Base-by-base conservation (phyloP, 208 protist species). In the Trypanosoma lewisi region DNA sequence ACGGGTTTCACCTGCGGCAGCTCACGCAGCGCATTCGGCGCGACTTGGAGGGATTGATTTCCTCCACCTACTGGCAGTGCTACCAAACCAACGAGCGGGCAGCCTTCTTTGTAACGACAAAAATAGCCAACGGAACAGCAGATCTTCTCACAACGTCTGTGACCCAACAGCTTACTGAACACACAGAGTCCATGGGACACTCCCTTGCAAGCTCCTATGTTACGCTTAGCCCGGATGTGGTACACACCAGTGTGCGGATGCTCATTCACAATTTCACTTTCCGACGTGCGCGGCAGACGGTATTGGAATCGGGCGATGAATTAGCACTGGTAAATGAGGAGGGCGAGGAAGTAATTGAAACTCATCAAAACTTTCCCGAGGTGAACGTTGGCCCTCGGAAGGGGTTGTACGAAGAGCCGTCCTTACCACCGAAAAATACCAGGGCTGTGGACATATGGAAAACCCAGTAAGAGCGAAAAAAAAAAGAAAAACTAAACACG, bases 51-150 rank as follows among this genome's bases (percentile, higher is more conserved):
- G 33, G 28, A 55, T 83, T 89, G 69, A 77, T 95, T 5, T 90
- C 85, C 52, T 92, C 85, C 5, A 95, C 88, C 4, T 95, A 91
- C 67, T 95, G 88, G 85, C 88, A 95, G 72, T 89, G 82, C 73
- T 91, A 92, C 58, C 88, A 94, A 67, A 94, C 88, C 1, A 85
- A 85, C 56, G 88, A 92, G 71, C 67, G 88, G 6, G 84, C 88
- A n/a, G 80, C 73, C 16, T 94, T 94, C 60, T 94, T 94, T 53
- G 80, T 85, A 28, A 94, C 88, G 17, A 94, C 88, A 8, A 91
- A 91, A 61, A 75, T 94, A 28, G 88, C 88, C 8, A 91, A 94
- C 63, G 88, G 88, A 42, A 85, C 85, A 14, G 88, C 88, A 0
- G 88, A 91, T 56, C 78, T 94, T 31, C 71, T 94, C 17, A 92